Conservation (phyloP, 805 yeast genomes). For the Maudiozyma serrabonitensis region DNA sequence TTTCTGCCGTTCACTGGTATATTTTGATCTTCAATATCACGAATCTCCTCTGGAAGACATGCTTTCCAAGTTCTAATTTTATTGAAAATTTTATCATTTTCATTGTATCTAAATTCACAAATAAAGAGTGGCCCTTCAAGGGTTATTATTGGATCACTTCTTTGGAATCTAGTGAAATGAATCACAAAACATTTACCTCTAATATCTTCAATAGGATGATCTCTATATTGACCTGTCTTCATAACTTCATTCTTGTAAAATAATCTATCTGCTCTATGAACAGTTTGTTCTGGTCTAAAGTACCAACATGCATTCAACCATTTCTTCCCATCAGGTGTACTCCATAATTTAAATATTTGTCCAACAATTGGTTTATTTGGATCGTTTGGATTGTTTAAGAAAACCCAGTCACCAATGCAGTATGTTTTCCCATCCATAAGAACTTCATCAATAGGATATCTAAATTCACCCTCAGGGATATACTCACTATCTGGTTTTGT, state of each 20-base stretch:
- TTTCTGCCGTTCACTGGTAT: conserved; percentile 62
- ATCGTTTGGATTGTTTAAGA: conserved; percentile 80
- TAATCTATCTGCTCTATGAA: conserved; percentile 80
- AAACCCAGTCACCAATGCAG: conserved; percentile 91
- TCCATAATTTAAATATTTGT: conserved; percentile 90
- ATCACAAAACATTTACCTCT: conserved; percentile 91
- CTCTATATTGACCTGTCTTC: conserved; percentile 93
- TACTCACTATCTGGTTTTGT: conserved; percentile 75
- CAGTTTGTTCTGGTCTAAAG: conserved; percentile 95
- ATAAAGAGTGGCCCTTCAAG: conserved; percentile 78
- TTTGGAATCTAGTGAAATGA: conserved; percentile 86
- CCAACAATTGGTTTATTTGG: conserved; percentile 84
- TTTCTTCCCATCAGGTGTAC: conserved; percentile 63
- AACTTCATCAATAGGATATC: conserved; percentile 73
- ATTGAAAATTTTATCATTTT: conserved; percentile 80
- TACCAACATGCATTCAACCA: conserved; percentile 97
- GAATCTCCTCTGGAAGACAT: conserved; percentile 91
- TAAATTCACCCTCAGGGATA: conserved; percentile 47
- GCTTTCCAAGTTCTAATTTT: conserved; percentile 98
- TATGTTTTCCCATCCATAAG: conserved; percentile 63
- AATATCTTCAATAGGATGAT: conserved; percentile 81
- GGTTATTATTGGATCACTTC: conserved; percentile 84
- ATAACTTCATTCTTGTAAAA: conserved; percentile 93
- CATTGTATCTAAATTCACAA: conserved; percentile 92
- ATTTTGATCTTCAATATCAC: conserved; percentile 73